These are phyloP conservation scores for Dryadomyces quercivorus DNA, from an alignment of 2,329 filamentous ascomycete species.

Conservation along the genomic window DNA sequence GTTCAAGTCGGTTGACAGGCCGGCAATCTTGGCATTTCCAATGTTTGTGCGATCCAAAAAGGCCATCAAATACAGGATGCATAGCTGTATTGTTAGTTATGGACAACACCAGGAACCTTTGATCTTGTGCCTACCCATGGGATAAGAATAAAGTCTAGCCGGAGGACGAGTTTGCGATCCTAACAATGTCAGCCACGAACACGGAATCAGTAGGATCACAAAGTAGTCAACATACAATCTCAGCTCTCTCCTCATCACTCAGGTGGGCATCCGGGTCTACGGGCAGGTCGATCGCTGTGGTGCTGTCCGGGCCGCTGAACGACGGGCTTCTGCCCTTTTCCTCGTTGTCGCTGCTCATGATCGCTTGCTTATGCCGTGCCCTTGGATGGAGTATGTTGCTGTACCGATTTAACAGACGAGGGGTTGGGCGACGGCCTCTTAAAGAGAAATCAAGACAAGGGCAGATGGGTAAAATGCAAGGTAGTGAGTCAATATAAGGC, in stretches of 20 bases:
- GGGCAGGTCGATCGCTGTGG: slow-evolving; percentile 10
- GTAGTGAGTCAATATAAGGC: not conserved
- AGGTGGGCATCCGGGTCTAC: slow-evolving; percentile 21
- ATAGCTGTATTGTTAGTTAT: slow-evolving; percentile 31
- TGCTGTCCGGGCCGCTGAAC: not conserved
- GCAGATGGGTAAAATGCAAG: not conserved
- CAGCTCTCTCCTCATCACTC: slow-evolving; percentile 16
- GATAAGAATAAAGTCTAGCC: slow-evolving; percentile 21
- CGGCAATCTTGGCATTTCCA: slow-evolving; percentile 53
- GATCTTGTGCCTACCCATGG: slow-evolving; percentile 19
- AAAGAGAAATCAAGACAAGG: not conserved
- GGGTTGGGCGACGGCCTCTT: not conserved
- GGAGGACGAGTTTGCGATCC: slow-evolving; percentile 21
- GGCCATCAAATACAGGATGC: slow-evolving; percentile 60
- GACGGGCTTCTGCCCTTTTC: slow-evolving; percentile 11
- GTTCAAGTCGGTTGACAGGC: slow-evolving; percentile 41
- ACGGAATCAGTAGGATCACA: not conserved
- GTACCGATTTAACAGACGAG: not conserved
- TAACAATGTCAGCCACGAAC: slow-evolving; percentile 2
- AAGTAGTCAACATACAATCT: slow-evolving; percentile 14
- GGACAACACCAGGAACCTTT: too few relatives aligned
- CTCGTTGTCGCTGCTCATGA: slow-evolving; percentile 10
- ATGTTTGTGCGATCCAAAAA: slow-evolving; percentile 72
- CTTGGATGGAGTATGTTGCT: not conserved
- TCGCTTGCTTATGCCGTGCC: not conserved